Conservation (phyloP, 164 flowering plant genomes). For the Paratinospora sagittata region DNA sequence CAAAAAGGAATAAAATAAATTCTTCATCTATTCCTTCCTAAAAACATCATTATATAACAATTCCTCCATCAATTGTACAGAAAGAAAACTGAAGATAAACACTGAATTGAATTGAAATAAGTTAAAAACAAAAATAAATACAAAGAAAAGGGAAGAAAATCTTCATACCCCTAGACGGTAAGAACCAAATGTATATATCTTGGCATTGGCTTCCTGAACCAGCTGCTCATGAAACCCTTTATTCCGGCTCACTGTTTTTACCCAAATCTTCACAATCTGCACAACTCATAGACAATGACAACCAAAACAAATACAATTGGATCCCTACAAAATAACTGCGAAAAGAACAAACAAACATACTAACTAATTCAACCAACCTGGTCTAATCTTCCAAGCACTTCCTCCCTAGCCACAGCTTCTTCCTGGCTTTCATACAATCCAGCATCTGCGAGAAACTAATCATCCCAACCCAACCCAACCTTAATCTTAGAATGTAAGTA, state of each 20-base stretch:
- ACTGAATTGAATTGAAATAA: background rate
- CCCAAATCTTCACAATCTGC: constrained; percentile 95
- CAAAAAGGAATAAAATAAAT: no score
- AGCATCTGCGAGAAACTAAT: constrained; percentile 60
- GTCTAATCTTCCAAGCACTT: constrained; percentile 91
- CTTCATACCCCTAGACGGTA: constrained; percentile 90
- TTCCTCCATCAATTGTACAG: background rate
- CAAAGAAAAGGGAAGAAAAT: background rate
- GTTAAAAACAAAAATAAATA: background rate
- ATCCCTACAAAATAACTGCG: background rate
- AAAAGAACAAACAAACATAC: background rate
- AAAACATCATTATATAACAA: no score
- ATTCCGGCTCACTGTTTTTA: constrained; percentile 63
- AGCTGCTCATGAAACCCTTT: constrained; percentile 85
- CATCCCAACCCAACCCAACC: constrained; percentile 3
- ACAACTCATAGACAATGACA: background rate
- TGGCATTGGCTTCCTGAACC: constrained; percentile 92
- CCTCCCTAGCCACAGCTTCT: constrained; percentile 89
- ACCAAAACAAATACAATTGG: background rate
- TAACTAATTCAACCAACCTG: constrained; percentile 44
- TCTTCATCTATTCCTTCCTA: no score
- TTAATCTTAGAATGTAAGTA: background rate
- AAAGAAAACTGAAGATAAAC: background rate
- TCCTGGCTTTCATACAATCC: constrained; percentile 81
- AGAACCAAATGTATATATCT: constrained; percentile 95